Percentiles rank a stretch among this genome's conserved stretches.
Conservation (phyloP, 2,329 filamentous ascomycete species). For the Ophiostoma perfectum region DNA sequence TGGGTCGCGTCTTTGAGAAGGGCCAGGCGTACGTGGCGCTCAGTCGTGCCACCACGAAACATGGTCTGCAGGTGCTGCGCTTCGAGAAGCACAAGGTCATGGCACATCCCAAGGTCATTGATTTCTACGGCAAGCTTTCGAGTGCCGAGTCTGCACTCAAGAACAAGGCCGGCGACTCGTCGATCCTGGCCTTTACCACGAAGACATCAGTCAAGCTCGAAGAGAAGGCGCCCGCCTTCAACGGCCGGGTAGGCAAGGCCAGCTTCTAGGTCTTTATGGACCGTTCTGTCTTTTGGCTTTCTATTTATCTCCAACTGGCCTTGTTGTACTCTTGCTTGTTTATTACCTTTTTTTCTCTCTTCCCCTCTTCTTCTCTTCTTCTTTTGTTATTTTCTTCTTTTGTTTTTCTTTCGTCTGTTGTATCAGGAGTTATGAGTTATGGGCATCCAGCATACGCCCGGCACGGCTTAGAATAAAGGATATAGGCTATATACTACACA, state of each 20-base stretch:
- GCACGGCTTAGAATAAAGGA: not conserved
- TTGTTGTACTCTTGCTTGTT: not conserved
- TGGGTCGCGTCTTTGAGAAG: conserved; percentile 90
- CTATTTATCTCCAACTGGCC: too few relatives aligned
- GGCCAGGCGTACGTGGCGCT: conserved; percentile 96
- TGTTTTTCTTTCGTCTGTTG: not conserved
- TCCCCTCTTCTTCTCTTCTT: not conserved
- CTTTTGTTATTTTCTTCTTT: not conserved
- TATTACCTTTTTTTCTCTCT: not conserved
- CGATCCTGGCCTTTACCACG: conserved; percentile 40
- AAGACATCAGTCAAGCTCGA: conserved; percentile 37
- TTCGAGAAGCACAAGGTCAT: conserved; percentile 91
- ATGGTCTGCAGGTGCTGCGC: conserved; percentile 77
- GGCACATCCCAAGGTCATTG: conserved; percentile 80
- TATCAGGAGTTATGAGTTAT: not conserved
- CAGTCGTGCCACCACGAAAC: conserved; percentile 82
- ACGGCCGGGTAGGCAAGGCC: not conserved
- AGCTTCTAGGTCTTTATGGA: not conserved
- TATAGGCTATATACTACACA: conserved; percentile 3
- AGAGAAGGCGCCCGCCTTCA: not conserved
- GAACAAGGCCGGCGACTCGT: conserved; percentile 30
- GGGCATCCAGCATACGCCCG: conserved; percentile 3
- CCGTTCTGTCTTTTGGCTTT: not conserved
- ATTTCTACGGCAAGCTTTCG: conserved; percentile 79
- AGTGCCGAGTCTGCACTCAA: conserved; percentile 52